Evolutionary conservation across 2,329 filamentous ascomycete genomes (phyloP), one percentile per base, ranked within the genome.

Genomic region (Aureobasidium sp.): DNA sequence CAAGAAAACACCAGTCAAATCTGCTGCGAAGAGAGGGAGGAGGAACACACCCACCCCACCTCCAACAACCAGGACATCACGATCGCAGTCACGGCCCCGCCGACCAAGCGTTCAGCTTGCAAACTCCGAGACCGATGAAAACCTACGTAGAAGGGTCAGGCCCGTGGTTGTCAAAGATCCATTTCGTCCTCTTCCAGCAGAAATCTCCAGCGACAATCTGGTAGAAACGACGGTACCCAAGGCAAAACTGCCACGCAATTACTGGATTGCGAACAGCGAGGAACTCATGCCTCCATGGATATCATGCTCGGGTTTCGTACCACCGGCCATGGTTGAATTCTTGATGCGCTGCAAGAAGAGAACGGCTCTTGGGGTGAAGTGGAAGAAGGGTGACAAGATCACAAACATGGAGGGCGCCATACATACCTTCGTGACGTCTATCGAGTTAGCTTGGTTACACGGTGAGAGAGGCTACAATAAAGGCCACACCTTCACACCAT

Each of bases 341-440:
- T 29, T 58, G 19, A 58, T 58, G 55, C 31, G 42, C 33, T 35
- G 29, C n/a, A 58, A 58, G 33, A 58, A 58, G 43, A 33, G 31
- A 15, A 13, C n/a, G 4, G 55, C 55, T 15, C 13, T 58, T 27
- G 43, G 33, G 5, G 33, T 21, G 1, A 58, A 58, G 25, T 58
- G 43, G 33, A n/a, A 38, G 25, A 31, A 40, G 21, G 55, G 55
- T 15, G 57, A 60, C 27, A 25, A 60, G 11, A 60, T 60, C 35
- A 60, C 57, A 10, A 60, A 60, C 27, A 60, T 60, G 57, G 57
- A 60, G 15, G 57, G 57, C 27, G 57, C 57, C 11, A 31, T 60
- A 35, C 45, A 60, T 35, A 60, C 57, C 8, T 60, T 60, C 19
- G 57, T 51, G 4, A 60, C 46, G n/a, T 45, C 46, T n/a, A 43